These are phyloP conservation scores for Phytophthora brassicae DNA, from an alignment of 352 stramenopile species.

Conservation along the genomic window DNA sequence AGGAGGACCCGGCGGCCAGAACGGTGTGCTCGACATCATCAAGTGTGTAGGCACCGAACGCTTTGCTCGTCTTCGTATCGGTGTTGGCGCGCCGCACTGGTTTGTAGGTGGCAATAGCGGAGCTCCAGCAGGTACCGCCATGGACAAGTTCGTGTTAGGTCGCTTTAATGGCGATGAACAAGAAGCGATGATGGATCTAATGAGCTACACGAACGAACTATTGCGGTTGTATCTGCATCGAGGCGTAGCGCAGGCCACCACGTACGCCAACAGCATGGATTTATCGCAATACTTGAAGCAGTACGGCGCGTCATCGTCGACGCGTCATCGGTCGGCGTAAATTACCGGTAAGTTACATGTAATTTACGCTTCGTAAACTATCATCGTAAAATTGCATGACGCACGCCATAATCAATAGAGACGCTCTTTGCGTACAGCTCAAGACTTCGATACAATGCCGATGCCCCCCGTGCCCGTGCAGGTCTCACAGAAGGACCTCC, in stretches of 20 bases:
- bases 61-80: conserved; percentile 83
- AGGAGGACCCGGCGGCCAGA: conserved; percentile 76
- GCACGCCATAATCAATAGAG: conserved; percentile 6
- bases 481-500: conserved; percentile 57
- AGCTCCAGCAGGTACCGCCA: conserved; percentile 71
- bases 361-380: conserved; percentile 1
- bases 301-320: conserved; percentile 17
- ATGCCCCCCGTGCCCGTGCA: conserved; percentile 49
- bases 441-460: conserved; percentile 8
- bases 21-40: conserved; percentile 84
- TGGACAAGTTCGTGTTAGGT: conserved; percentile 82
- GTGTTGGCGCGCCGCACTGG: conserved; percentile 76
- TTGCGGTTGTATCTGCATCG: conserved; percentile 81
- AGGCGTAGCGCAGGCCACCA: conserved; percentile 67
- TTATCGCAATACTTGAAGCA: conserved; percentile 51
- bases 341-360: neutral
- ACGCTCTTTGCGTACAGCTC: neutral
- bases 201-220: conserved; percentile 76
- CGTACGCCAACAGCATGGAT: conserved; percentile 81
- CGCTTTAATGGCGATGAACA: conserved; percentile 82
- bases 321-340: conserved; percentile 12
- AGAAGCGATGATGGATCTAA: conserved; percentile 60
- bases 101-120: conserved; percentile 68
- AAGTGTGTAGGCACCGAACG: conserved; percentile 80
- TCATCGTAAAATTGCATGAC: conserved; percentile 1